These are phyloP conservation scores for Amaranthus cruentus DNA, from an alignment of 148 eudicot genomes.

Conservation along the genomic window DNA sequence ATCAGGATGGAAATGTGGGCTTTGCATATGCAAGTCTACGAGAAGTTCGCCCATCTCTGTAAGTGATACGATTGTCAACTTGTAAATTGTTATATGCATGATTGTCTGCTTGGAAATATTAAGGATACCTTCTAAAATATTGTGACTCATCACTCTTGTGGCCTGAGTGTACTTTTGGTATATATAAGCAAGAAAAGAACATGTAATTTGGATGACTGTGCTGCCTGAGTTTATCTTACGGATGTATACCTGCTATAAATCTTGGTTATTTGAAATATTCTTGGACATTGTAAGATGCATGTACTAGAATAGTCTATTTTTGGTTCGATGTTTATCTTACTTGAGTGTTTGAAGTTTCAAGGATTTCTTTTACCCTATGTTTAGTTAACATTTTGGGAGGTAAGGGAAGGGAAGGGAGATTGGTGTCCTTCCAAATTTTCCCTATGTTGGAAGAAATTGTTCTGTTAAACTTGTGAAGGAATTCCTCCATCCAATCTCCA, in stretches of 20 bases:
- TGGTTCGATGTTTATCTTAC: neutral
- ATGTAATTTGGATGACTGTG: neutral
- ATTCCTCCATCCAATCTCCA: too few relatives aligned
- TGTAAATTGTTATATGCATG: conserved; percentile 1
- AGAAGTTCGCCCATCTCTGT: conserved; percentile 89
- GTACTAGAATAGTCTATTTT: neutral
- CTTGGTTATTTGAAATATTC: neutral
- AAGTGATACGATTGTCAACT: conserved; percentile 22
- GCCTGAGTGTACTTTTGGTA: too few relatives aligned
- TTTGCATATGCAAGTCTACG: conserved; percentile 91
- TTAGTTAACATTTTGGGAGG: too few relatives aligned
- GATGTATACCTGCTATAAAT: neutral
- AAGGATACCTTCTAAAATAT: neutral
- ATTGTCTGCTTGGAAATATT: neutral
- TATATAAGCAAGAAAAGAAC: too few relatives aligned
- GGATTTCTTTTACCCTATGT: too few relatives aligned
- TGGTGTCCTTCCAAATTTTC: too few relatives aligned
- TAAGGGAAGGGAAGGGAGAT: too few relatives aligned
- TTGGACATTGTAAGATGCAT: neutral
- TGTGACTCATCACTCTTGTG: too few relatives aligned
- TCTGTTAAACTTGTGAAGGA: too few relatives aligned
- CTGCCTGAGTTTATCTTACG: neutral
- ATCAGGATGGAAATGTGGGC: conserved; percentile 77
- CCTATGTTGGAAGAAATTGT: too few relatives aligned
- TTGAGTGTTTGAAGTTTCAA: too few relatives aligned